Evolutionary conservation across 352 stramenopile species (phyloP).

Genomic region (Pythium grandisporangium): DNA sequence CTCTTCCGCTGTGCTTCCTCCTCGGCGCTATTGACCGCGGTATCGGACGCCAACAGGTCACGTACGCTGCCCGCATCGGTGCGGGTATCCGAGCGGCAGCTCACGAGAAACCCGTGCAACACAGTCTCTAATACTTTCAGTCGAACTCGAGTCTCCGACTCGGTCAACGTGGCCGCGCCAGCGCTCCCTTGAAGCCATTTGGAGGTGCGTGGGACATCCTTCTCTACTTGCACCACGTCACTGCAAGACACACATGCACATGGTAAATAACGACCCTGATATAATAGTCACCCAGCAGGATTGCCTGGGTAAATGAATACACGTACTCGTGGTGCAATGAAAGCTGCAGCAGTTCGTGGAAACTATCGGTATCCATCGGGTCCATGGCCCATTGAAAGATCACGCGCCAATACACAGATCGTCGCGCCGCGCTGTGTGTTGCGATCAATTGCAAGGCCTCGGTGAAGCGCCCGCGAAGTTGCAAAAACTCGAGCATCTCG

Average conservation of each 20-base stretch:
- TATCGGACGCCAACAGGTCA: constrained; percentile 1
- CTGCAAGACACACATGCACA: constrained; percentile 21
- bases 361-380: constrained; percentile 5
- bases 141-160: constrained; percentile 15
- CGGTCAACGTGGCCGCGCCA: constrained; percentile 39
- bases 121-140: constrained; percentile 34
- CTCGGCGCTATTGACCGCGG: constrained; percentile 11
- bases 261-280: no score
- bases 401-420: constrained; percentile 46
- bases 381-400: constrained; percentile 60
- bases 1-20: constrained; percentile 16
- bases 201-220: constrained; percentile 72
- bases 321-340: constrained; percentile 49
- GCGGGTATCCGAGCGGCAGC: constrained; percentile 35
- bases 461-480: constrained; percentile 49
- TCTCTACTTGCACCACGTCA: constrained; percentile 62
- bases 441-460: constrained; percentile 71
- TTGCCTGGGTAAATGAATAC: no score
- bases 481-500: constrained; percentile 53
- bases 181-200: constrained; percentile 59
- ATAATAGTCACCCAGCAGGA: no score
- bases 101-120: constrained; percentile 61
- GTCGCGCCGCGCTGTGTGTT: constrained; percentile 32
- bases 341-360: constrained; percentile 11
- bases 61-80: constrained; percentile 7